Evolutionary conservation across 139 green algal genomes (phyloP).

Genomic region (Chlamydomonas sp.): DNA sequence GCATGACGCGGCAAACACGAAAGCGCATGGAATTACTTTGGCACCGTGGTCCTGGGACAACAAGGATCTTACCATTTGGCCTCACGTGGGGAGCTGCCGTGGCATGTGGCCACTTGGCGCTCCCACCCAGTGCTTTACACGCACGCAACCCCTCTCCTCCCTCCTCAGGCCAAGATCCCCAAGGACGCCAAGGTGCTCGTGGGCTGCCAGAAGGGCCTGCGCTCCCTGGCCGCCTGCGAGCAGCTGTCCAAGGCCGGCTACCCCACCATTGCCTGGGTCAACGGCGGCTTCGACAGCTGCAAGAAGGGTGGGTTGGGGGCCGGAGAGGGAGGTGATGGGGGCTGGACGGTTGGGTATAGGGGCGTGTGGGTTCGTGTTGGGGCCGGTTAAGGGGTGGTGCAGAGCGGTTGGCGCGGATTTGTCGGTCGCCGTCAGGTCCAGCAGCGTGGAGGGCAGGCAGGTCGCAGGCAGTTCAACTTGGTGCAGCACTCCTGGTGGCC

Average conservation of each 20-base stretch:
- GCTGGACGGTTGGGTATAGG: neutral
- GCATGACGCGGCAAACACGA: no score
- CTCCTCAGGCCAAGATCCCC: conserved; percentile 50
- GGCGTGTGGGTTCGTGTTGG: neutral
- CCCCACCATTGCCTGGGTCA: conserved; percentile 86
- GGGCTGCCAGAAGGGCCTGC: conserved; percentile 92
- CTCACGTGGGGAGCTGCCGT: no score
- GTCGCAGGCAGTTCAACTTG: no score
- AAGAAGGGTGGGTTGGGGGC: conserved; percentile 59
- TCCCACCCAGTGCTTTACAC: neutral
- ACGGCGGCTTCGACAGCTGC: conserved; percentile 90
- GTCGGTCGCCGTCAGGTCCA: no score
- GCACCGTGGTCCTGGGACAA: no score
- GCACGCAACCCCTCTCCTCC: neutral
- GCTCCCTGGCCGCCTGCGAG: conserved; percentile 88
- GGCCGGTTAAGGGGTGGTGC: no score
- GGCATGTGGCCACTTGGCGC: no score
- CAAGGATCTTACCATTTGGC: no score
- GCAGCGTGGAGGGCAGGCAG: no score
- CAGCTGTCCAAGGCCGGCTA: conserved; percentile 83
- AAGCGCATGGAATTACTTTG: no score
- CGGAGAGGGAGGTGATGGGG: neutral
- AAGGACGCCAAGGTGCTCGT: conserved; percentile 81
- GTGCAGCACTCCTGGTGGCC: no score
- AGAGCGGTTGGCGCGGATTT: no score